Percentiles rank a stretch among this genome's conserved stretches.
These are phyloP conservation scores for Arthrobotrys sphaeroides DNA, from an alignment of 2,329 filamentous ascomycete genomes.

Conservation along the genomic window DNA sequence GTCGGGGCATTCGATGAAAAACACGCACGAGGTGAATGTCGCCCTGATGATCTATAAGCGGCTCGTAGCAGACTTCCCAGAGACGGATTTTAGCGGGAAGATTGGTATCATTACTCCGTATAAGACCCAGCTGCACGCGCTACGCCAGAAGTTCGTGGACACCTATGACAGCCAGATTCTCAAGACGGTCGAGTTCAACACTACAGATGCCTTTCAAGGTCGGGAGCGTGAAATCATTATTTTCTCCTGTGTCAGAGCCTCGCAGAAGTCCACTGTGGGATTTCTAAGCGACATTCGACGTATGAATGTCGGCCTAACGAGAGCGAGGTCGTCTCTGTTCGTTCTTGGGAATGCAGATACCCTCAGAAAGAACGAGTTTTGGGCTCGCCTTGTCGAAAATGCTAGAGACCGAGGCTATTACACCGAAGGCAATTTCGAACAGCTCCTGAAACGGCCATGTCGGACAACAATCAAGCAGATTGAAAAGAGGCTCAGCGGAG, in stretches of 20 bases:
- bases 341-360: conserved; percentile 92
- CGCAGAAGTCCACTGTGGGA: conserved; percentile 91
- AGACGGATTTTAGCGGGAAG: conserved; percentile 78
- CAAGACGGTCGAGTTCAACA: conserved; percentile 93
- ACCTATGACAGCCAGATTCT: conserved; percentile 79
- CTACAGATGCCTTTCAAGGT: conserved; percentile 96
- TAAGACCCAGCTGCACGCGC: conserved; percentile 85
- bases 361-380: conserved; percentile 86
- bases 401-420: conserved; percentile 78
- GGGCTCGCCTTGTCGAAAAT: conserved; percentile 85
- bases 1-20: conserved; percentile 86
- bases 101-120: conserved; percentile 98
- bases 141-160: conserved; percentile 77
- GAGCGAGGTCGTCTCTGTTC: conserved; percentile 96
- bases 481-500: conserved; percentile 41
- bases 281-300: conserved; percentile 98
- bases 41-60: conserved; percentile 85
- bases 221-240: conserved; percentile 98
- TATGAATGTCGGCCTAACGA: conserved; percentile 98
- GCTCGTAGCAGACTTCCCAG: conserved; percentile 75
- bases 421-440: conserved; percentile 70
- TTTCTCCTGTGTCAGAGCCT: conserved; percentile 96
- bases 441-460: conserved; percentile 35
- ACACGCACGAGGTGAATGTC: conserved; percentile 84
- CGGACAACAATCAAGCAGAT: conserved; percentile 49